A percentile compares a stretch with the other conserved stretches of the same genome.
These are phyloP conservation scores for Auriscalpium orientale DNA, from an alignment of 768 basidiomycete species.

Conservation along the genomic window DNA sequence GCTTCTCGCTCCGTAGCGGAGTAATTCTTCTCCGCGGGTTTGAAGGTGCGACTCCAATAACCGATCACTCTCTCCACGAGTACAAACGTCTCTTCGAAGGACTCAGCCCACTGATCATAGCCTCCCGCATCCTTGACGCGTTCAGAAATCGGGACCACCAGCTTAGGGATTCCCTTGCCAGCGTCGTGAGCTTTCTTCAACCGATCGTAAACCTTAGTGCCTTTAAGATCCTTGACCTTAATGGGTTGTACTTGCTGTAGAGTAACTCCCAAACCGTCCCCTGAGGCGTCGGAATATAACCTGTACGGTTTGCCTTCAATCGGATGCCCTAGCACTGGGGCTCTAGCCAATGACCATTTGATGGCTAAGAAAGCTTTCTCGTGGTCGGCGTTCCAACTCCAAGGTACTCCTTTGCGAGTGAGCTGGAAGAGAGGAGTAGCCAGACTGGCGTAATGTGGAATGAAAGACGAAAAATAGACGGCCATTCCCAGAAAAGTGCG, in stretches of 20 bases:
- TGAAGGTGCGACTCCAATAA: conserved; percentile 17
- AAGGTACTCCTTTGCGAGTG: conserved; percentile 21
- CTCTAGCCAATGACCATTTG: conserved; percentile 23
- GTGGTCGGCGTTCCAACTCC: conserved; percentile 19
- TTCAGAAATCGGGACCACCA: neutral
- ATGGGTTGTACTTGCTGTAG: conserved; percentile 20
- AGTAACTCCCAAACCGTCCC: conserved; percentile 14
- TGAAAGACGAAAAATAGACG: conserved; percentile 30
- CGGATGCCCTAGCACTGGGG: conserved; percentile 28
- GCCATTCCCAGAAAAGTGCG: conserved; percentile 24
- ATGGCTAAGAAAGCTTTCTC: conserved; percentile 23
- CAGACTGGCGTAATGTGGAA: conserved; percentile 29
- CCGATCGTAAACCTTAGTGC: conserved; percentile 14
- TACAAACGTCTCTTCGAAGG: conserved; percentile 13
- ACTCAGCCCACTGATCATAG: neutral
- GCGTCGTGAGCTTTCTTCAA: neutral
- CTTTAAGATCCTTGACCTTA: conserved; percentile 11
- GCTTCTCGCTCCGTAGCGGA: conserved; percentile 35
- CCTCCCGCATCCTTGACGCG: neutral
- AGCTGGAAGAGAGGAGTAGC: conserved; percentile 27
- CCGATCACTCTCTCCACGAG: conserved; percentile 16
- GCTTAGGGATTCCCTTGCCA: neutral
- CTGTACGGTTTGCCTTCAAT: conserved; percentile 24
- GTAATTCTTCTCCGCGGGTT: conserved; percentile 20
- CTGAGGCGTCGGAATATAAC: conserved; percentile 28